Evolutionary conservation across 768 basidiomycete species (phyloP).

Genomic region (Strobilomyces dryophilus): DNA sequence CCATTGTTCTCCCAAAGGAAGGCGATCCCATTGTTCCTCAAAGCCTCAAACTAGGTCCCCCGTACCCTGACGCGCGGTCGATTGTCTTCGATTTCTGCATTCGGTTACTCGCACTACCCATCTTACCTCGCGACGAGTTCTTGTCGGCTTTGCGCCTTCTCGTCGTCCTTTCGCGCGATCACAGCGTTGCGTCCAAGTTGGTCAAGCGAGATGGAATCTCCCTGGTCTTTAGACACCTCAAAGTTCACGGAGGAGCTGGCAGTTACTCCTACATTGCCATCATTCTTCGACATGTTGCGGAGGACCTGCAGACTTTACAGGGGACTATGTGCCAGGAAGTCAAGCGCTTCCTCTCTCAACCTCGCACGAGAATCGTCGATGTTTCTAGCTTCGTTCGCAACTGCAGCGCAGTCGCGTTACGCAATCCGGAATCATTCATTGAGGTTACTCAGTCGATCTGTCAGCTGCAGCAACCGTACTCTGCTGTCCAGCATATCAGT

Average conservation of each 20-base stretch:
- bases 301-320: slow-evolving; percentile 63
- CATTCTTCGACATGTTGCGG: slow-evolving; percentile 89
- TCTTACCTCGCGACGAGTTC: slow-evolving; percentile 75
- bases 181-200: slow-evolving; percentile 60
- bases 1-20: slow-evolving; percentile 65
- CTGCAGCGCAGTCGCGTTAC: slow-evolving; percentile 74
- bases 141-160: slow-evolving; percentile 79
- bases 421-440: slow-evolving; percentile 76
- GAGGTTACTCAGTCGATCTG: slow-evolving; percentile 68
- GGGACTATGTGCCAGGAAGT: slow-evolving; percentile 80
- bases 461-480: slow-evolving; percentile 64
- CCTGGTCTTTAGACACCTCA: slow-evolving; percentile 64
- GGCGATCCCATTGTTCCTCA: slow-evolving; percentile 55
- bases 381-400: slow-evolving; percentile 68
- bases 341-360: slow-evolving; percentile 71
- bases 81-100: slow-evolving; percentile 75
- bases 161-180: slow-evolving; percentile 78
- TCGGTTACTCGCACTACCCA: slow-evolving; percentile 59
- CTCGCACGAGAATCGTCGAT: slow-evolving; percentile 68
- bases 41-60: slow-evolving; percentile 55
- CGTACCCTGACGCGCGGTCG: slow-evolving; percentile 54
- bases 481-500: slow-evolving; percentile 52
- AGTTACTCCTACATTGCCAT: slow-evolving; percentile 82
- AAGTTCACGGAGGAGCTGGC: slow-evolving; percentile 51
- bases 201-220: slow-evolving; percentile 61